A percentile compares a stretch with the other conserved stretches of the same genome.
Evolutionary conservation across 345 rosid genomes (phyloP).

Genomic region (Clausena lansium): DNA sequence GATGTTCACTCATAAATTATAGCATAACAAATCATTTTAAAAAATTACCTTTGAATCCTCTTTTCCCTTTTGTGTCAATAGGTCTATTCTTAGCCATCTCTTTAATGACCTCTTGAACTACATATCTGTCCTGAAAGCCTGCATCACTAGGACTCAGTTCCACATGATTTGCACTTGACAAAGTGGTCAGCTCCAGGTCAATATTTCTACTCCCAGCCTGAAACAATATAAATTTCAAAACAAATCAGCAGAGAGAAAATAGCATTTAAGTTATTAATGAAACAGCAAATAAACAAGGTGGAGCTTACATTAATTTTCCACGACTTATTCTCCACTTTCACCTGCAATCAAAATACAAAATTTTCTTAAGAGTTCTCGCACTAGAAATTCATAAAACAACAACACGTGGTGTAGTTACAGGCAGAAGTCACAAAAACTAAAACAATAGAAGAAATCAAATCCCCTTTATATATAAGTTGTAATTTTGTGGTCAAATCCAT

Average conservation of each 20-base stretch:
- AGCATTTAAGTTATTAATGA: not conserved
- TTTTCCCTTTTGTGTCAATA: slow-evolving; percentile 80
- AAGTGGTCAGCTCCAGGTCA: slow-evolving; percentile 84
- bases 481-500: too few species aligned
- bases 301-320: slow-evolving; percentile 90
- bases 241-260: not conserved
- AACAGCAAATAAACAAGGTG: not conserved
- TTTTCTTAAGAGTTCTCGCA: not conserved
- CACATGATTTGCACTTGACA: slow-evolving; percentile 86
- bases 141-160: slow-evolving; percentile 94
- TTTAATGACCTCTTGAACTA: slow-evolving; percentile 93
- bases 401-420: not conserved
- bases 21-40: not conserved
- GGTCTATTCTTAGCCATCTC: slow-evolving; percentile 99
- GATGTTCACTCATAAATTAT: not conserved
- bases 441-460: not conserved
- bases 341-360: slow-evolving; percentile 53
- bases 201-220: slow-evolving; percentile 91
- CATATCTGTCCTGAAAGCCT: slow-evolving; percentile 95
- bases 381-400: not conserved
- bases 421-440: not conserved
- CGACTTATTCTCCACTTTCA: slow-evolving; percentile 84
- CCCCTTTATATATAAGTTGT: not conserved
- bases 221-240: slow-evolving; percentile 12
- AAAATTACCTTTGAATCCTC: slow-evolving; percentile 72